Base-by-base conservation (phyloP, 2,329 filamentous ascomycete species). In the Fusarium concolor region DNA sequence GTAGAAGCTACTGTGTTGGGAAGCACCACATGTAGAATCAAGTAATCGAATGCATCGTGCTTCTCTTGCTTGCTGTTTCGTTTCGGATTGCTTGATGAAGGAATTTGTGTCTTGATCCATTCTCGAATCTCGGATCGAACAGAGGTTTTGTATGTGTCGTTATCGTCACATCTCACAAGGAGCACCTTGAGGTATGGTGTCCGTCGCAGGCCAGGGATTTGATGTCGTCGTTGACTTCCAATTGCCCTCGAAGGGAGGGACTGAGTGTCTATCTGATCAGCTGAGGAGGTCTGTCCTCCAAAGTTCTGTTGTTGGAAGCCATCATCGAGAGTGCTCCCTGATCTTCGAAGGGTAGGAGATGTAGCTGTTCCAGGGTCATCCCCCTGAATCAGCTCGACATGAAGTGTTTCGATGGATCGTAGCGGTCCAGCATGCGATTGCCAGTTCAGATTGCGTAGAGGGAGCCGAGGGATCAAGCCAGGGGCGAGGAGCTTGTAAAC, bases 11-110 rank as follows among this genome's bases (percentile, higher is more conserved):
- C 84, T 0, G 93, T 95, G 67, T 97, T 94, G 15, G 95, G 94
- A 18, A 97, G 84, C 14, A 97, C 92, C 26, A 99, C 92, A 77
- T 99, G 96, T 22, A 99, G 76, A 55, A 99, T 92, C 68, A 99
- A 83, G 92, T 94, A 98, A 79, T 99, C 96, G 71, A 92, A 97
- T 1, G 96, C 95, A 81, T 99, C 95, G 75, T 99, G 96, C 65
- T 96, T 96, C 75, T 97, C 95, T 74, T 94, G 90, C 20, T 88
- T 90, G 74, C 84, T 92, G 20, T 81, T 77, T 29, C 82, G 79
- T 74, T 82, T 80, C 54, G 88, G 87, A 52, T 84, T 86, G 60
- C 80, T 83, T 3, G 87, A 83, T 0, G 87, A 82, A 0, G 88
- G 86, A 0, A 90, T 89, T 66, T 96, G 86, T 9, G 87, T 83